Evolutionary conservation across 345 rosid genomes (phyloP).

Genomic region (Brassica carinata): DNA sequence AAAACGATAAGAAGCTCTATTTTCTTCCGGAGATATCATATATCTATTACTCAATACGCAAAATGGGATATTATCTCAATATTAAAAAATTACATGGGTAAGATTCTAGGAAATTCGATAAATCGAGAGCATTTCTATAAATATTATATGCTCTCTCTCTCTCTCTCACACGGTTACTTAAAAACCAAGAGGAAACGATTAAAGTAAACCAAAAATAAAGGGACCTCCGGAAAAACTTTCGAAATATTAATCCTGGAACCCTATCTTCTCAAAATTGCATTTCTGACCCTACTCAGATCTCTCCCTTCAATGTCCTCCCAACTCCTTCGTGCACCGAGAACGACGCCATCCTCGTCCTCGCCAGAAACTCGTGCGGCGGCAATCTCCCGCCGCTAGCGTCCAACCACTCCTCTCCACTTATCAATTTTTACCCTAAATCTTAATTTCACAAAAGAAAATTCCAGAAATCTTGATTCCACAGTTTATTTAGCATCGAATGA

Average conservation of each 20-base stretch:
- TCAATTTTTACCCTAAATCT: too few species aligned
- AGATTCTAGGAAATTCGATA: conserved; percentile 18
- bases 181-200: conserved; percentile 8
- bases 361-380: conserved; percentile 44
- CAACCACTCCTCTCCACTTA: conserved; percentile 4
- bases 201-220: conserved; percentile 24
- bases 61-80: conserved; percentile 16
- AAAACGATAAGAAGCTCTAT: neutral
- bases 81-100: conserved; percentile 30
- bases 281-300: conserved; percentile 41
- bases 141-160: conserved; percentile 35
- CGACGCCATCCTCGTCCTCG: conserved; percentile 41
- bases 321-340: conserved; percentile 43
- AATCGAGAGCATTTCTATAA: conserved; percentile 36
- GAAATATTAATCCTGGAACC: conserved; percentile 29
- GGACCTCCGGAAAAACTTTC: neutral
- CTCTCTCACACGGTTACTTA: conserved; percentile 25
- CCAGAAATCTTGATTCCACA: neutral
- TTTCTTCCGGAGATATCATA: conserved; percentile 22
- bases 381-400: neutral
- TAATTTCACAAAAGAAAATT: neutral
- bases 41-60: neutral
- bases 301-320: conserved; percentile 41
- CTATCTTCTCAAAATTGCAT: conserved; percentile 41
- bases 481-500: neutral